Evolutionary conservation across 2,329 filamentous ascomycete genomes (phyloP).

Genomic region (Paracorniculantispora psalliotae): DNA sequence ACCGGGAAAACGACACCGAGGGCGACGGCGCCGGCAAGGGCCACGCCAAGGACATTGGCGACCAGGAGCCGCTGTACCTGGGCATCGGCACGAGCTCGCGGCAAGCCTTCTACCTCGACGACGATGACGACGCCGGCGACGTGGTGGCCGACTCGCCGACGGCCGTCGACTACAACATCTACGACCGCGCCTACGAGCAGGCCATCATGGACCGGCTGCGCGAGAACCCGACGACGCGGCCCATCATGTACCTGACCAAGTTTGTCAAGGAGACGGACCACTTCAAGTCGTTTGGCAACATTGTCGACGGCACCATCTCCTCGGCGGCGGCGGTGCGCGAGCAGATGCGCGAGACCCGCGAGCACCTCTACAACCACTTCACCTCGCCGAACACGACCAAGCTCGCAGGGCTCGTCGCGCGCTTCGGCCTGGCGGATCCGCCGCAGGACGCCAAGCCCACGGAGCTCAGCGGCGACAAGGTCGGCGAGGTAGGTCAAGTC

Average conservation of each 20-base stretch:
- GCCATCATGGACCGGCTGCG: constrained; percentile 72
- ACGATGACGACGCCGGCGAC: constrained; percentile 34
- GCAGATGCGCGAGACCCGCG: background rate
- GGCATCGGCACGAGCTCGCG: constrained; percentile 66
- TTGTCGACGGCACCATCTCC: constrained; percentile 28
- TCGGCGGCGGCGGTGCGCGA: constrained; percentile 14
- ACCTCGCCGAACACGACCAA: constrained; percentile 15
- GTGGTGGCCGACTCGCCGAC: constrained; percentile 80
- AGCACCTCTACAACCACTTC: constrained; percentile 7
- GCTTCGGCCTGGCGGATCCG: constrained; percentile 2
- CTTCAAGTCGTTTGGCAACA: constrained; percentile 33
- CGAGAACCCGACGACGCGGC: constrained; percentile 34
- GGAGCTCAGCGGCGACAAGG: background rate
- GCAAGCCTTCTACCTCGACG: constrained; percentile 39
- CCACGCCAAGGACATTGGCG: constrained; percentile 55
- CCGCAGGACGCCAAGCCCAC: background rate
- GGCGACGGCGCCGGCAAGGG: constrained; percentile 13
- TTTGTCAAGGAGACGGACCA: constrained; percentile 41
- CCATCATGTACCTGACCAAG: constrained; percentile 45
- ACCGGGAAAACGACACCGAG: no score
- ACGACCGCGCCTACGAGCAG: constrained; percentile 75
- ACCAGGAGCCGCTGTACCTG: constrained; percentile 61
- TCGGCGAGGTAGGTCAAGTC: background rate
- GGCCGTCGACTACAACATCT: constrained; percentile 80
- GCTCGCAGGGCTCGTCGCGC: constrained; percentile 16